Percentiles rank a stretch among this genome's conserved stretches.
phyloP scores from a whole-genome alignment of 2,329 filamentous ascomycete species.

The Fusarium sp. region DNA sequence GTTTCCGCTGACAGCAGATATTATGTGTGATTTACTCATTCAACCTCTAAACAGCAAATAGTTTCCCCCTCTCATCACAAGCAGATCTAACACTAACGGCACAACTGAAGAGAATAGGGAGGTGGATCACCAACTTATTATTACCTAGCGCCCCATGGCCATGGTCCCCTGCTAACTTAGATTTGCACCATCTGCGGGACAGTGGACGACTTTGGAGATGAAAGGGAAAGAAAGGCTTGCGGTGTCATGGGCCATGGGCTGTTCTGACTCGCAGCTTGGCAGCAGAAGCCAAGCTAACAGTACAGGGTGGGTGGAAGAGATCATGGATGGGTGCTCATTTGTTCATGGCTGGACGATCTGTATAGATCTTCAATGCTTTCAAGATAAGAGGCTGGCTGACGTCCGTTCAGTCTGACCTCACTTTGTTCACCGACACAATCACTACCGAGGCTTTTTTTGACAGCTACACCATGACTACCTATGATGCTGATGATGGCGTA shows the following conservation, averaged over 20 bases:
- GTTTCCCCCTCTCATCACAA: background rate
- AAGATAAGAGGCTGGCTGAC: conserved; percentile 20
- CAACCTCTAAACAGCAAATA: background rate
- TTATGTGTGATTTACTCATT: background rate
- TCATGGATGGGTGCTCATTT: background rate
- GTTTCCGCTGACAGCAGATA: background rate
- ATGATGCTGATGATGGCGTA: conserved; percentile 3
- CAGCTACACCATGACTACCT: background rate
- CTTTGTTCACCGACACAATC: conserved; percentile 1
- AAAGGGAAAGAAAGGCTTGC: conserved; percentile 17
- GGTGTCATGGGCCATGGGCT: conserved; percentile 6
- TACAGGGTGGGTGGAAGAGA: conserved; percentile 7
- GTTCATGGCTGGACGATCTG: background rate
- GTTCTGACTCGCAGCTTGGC: conserved; percentile 38
- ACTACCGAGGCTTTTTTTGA: background rate
- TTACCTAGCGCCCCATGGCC: conserved; percentile 20
- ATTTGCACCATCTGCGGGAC: conserved; percentile 32
- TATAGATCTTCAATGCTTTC: background rate
- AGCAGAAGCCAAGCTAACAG: background rate
- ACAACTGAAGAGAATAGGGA: conserved; percentile 16
- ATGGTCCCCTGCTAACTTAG: conserved; percentile 18
- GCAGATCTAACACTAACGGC: conserved; percentile 5
- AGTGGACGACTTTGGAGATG: conserved; percentile 20
- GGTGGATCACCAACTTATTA: conserved; percentile 38
- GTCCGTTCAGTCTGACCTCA: conserved; percentile 2